These are phyloP conservation scores for Biscutella auriculata DNA, from an alignment of 441 rosid genomes.

Conservation along the genomic window DNA sequence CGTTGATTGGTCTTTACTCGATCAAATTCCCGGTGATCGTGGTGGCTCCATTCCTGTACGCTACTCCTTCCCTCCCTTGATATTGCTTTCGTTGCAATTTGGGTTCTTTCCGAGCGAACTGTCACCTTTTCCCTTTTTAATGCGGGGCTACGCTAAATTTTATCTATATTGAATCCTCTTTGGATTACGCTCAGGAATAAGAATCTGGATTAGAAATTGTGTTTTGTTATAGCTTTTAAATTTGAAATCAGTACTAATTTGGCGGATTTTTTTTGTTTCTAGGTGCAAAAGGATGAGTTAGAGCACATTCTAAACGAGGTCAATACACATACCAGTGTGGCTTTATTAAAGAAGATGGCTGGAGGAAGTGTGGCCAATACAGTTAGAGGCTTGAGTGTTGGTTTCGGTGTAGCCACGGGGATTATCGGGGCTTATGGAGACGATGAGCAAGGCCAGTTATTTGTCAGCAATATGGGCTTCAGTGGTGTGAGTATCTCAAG, in stretches of 20 bases:
- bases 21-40: slow-evolving; percentile 65
- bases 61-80: too few relatives aligned
- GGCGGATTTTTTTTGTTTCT: slow-evolving; percentile 34
- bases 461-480: slow-evolving; percentile 52
- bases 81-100: too few relatives aligned
- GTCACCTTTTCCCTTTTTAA: too few relatives aligned
- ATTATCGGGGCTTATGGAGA: slow-evolving; percentile 79
- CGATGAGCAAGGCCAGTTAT: slow-evolving; percentile 62
- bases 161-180: not conserved
- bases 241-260: too few relatives aligned
- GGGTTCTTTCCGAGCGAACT: too few relatives aligned
- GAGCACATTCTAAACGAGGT: slow-evolving; percentile 51
- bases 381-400: slow-evolving; percentile 69
- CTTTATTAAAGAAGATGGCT: slow-evolving; percentile 53
- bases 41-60: slow-evolving; percentile 86
- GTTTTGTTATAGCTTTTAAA: too few relatives aligned
- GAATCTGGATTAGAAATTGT: slow-evolving; percentile 18
- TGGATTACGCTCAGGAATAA: too few relatives aligned
- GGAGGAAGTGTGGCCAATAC: slow-evolving; percentile 96
- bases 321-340: slow-evolving; percentile 29
- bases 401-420: slow-evolving; percentile 71
- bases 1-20: slow-evolving; percentile 61
- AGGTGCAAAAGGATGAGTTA: slow-evolving; percentile 47
- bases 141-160: not conserved
- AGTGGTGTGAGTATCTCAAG: slow-evolving; percentile 62